Conservation (phyloP, 2,329 filamentous ascomycete genomes). For the Colletotrichum incanum region DNA sequence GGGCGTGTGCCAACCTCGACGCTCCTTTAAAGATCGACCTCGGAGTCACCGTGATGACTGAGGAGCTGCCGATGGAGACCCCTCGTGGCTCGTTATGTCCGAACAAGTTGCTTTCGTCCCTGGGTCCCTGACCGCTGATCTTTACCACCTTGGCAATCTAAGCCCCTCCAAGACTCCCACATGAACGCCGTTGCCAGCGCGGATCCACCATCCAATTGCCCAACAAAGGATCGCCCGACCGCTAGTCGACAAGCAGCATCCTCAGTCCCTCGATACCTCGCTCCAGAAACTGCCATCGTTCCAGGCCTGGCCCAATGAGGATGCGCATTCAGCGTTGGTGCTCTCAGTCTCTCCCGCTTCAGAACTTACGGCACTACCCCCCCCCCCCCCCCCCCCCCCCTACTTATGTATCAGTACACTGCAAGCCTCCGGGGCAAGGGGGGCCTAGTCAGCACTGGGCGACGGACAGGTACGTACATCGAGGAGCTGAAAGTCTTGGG, state of each 20-base stretch:
- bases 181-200: conserved; percentile 28
- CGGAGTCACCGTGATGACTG: conserved; percentile 44
- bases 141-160: conserved; percentile 35
- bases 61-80: conserved; percentile 34
- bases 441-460: background rate
- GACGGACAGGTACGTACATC: background rate
- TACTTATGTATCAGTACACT: too few species aligned
- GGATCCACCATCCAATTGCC: conserved; percentile 23
- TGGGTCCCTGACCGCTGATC: conserved; percentile 35
- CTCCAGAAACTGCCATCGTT: conserved; percentile 20
- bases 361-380: too few species aligned
- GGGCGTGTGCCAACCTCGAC: too few species aligned
- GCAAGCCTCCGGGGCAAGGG: too few species aligned
- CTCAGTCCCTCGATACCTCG: background rate
- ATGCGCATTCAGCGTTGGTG: background rate
- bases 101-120: conserved; percentile 19
- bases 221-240: conserved; percentile 32
- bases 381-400: too few species aligned
- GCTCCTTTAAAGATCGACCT: conserved; percentile 11
- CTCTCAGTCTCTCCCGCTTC: too few species aligned
- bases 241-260: conserved; percentile 24
- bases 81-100: conserved; percentile 39
- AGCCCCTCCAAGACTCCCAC: conserved; percentile 28
- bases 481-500: background rate
- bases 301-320: conserved; percentile 24